These are phyloP conservation scores for Phytophthora quininea DNA, from an alignment of 352 stramenopile species.

Conservation along the genomic window DNA sequence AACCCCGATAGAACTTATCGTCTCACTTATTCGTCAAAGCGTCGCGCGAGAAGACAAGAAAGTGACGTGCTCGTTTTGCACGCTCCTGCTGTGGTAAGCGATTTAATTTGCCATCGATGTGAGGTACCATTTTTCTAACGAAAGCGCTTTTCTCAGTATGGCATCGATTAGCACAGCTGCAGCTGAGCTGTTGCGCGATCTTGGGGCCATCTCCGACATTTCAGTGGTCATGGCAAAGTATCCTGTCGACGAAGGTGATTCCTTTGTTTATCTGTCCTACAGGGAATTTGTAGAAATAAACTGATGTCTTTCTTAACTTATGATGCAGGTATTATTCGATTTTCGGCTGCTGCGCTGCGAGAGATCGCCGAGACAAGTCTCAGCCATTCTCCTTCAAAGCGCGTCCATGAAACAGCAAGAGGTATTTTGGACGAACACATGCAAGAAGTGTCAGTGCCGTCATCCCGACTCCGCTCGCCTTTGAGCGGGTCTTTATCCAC, in stretches of 20 bases:
- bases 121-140: not conserved
- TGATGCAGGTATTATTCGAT: conserved; percentile 63
- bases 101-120: conserved; percentile 4
- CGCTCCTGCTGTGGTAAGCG: conserved; percentile 66
- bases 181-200: conserved; percentile 47
- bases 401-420: conserved; percentile 65
- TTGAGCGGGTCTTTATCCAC: conserved; percentile 6
- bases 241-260: conserved; percentile 61
- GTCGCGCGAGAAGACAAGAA: conserved; percentile 74
- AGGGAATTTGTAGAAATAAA: not conserved
- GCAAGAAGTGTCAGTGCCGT: not conserved
- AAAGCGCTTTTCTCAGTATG: conserved; percentile 33
- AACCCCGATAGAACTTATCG: conserved; percentile 48
- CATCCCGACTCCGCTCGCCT: conserved; percentile 18
- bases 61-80: conserved; percentile 68
- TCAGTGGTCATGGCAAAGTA: conserved; percentile 80
- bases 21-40: conserved; percentile 61
- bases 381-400: conserved; percentile 61
- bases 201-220: conserved; percentile 65
- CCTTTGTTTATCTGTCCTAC: not conserved
- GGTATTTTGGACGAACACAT: conserved; percentile 67
- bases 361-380: conserved; percentile 70
- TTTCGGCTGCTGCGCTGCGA: conserved; percentile 54
- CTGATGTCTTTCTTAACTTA: not conserved
- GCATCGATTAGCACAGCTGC: conserved; percentile 51